Evolutionary conservation across 2,329 filamentous ascomycete genomes (phyloP).

Genomic region (Colletotrichum karsti): DNA sequence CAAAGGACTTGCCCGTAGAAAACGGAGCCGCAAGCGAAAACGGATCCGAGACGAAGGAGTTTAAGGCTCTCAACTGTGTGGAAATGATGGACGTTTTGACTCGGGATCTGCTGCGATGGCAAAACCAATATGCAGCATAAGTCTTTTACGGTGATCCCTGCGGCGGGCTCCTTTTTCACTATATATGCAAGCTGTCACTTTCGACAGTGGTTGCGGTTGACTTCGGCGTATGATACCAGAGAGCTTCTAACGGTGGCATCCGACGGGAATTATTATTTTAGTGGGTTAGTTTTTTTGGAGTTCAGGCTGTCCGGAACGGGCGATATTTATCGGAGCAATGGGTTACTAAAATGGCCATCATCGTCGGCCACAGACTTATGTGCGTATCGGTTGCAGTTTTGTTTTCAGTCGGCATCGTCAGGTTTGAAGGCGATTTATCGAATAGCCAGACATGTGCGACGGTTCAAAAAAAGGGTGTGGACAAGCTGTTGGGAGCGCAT

Average conservation of each 20-base stretch:
- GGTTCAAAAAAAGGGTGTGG: background rate
- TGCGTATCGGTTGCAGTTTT: constrained; percentile 6
- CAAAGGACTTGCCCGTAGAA: background rate
- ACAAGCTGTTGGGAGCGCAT: background rate
- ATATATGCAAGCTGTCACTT: constrained; percentile 9
- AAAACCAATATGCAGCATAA: constrained; percentile 69
- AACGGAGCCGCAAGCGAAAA: constrained; percentile 28
- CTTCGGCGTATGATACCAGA: constrained; percentile 24
- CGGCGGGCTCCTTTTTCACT: constrained; percentile 52
- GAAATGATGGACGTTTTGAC: constrained; percentile 94
- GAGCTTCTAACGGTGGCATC: constrained; percentile 5
- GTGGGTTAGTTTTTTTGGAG: constrained; percentile 7
- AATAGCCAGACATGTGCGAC: constrained; percentile 1
- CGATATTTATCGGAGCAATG: background rate
- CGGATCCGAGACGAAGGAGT: constrained; percentile 56
- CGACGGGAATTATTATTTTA: constrained; percentile 2
- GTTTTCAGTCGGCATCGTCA: constrained; percentile 4
- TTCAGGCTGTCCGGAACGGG: background rate
- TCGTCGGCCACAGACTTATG: background rate
- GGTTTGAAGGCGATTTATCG: background rate
- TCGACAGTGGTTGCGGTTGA: background rate
- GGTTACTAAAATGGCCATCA: background rate
- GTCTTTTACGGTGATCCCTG: constrained; percentile 38
- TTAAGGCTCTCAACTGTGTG: constrained; percentile 79
- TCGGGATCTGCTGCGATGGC: constrained; percentile 84